These are phyloP conservation scores for Tetraselmis chui DNA, from an alignment of 139 green algal species.

Conservation along the genomic window DNA sequence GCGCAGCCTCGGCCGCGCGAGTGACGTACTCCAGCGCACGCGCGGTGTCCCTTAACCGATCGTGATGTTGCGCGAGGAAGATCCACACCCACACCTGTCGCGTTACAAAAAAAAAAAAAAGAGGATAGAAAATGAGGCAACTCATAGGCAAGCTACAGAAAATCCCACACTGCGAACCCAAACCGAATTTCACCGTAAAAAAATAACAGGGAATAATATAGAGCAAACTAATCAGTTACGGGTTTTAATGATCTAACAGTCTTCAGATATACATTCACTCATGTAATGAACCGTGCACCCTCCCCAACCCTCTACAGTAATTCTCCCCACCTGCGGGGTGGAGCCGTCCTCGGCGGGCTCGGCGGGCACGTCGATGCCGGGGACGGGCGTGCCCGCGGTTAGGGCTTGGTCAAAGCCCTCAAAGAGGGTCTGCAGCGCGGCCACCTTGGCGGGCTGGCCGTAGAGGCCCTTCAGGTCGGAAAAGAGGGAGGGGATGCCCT, in stretches of 20 bases:
- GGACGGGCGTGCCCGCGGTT: slow-evolving; percentile 15
- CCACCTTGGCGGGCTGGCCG: slow-evolving; percentile 38
- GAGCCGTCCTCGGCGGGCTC: neutral
- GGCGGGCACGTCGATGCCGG: neutral
- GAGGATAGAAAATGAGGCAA: no score
- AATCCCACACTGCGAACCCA: no score
- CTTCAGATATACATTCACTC: no score
- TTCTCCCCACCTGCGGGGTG: neutral
- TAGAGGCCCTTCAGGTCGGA: slow-evolving; percentile 83
- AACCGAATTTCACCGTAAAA: no score
- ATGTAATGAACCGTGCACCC: no score
- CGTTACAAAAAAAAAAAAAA: slow-evolving; percentile 15
- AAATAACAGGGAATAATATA: no score
- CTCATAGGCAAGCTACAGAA: no score
- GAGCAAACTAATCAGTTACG: no score
- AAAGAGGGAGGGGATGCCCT: slow-evolving; percentile 94
- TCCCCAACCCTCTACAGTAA: no score
- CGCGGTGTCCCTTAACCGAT: slow-evolving; percentile 45
- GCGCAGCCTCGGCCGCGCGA: neutral
- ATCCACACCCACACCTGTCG: slow-evolving; percentile 64
- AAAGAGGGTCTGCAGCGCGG: slow-evolving; percentile 24
- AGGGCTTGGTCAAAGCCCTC: slow-evolving; percentile 12
- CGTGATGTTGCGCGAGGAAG: slow-evolving; percentile 76
- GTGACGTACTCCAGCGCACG: slow-evolving; percentile 47
- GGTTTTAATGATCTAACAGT: no score